Evolutionary conservation across 2,329 filamentous ascomycete species (phyloP), one percentile per base, ranked within the genome.

Genomic region (Clonostachys chloroleuca): DNA sequence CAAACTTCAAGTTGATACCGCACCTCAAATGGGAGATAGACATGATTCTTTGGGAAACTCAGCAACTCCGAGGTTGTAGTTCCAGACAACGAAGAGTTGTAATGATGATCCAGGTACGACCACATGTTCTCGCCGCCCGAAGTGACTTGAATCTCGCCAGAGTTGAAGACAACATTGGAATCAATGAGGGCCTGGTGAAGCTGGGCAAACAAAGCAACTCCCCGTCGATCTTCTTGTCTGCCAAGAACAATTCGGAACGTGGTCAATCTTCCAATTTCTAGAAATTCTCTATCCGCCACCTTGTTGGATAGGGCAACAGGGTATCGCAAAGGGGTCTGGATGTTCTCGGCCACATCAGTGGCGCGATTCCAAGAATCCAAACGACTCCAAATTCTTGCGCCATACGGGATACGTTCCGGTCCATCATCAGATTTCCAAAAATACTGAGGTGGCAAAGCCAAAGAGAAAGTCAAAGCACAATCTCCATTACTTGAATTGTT

Each of bases 1-100:
- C 92, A 97, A 0, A 90, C 92, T 63, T 99, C 92, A 0, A 99
- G 78, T 61, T 96, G 91, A 59, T 97, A 99, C 14, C 89, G 80
- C 2, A 96, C 80, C 1, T 82, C 69, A 51, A 91, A 96, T 0
- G 80, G 69, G 5, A 92, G 71, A 33, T 63, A 56, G 12, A 63
- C 45, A n/a, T 51, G 44, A 6, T 30, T 30, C 24, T 30, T 30
- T 30, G 24, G 47, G 44, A 7, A 49, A 40, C 1, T 47, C 46
- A 12, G 50, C 51, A 12, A 54, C 49, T 12, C 18, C 24, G 24
- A 30, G 24, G 24, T 30, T 10, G 24, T 30, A 30, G 24, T 30
- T 30, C 24, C 24, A 30, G 24, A 10, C 24, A 30, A 10, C 9
- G 9, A 30, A 30, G 24, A 14, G n/a, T 36, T 17, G 34, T 40